A percentile compares a stretch with the other conserved stretches of the same genome.
These are phyloP conservation scores for Penicillium sp. DNA, from an alignment of 2,329 filamentous ascomycete genomes.

Conservation along the genomic window DNA sequence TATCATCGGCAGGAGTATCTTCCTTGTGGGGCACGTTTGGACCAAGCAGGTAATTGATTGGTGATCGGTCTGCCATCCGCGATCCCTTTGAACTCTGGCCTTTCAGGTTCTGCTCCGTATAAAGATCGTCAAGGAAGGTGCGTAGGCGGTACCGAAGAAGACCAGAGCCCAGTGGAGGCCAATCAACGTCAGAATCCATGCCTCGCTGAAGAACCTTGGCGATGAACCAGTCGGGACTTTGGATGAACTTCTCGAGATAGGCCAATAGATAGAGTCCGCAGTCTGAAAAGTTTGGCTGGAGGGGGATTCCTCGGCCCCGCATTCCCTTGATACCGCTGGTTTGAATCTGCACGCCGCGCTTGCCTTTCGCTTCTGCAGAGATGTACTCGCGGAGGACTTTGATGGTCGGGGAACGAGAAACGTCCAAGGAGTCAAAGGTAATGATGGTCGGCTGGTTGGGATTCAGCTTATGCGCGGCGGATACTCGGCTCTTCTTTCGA, in stretches of 20 bases:
- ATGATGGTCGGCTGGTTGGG: conserved; percentile 69
- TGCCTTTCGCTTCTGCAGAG: conserved; percentile 68
- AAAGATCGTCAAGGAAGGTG: conserved; percentile 63
- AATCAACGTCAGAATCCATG: conserved; percentile 58
- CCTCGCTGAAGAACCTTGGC: conserved; percentile 65
- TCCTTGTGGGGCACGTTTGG: conserved; percentile 2
- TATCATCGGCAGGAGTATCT: neutral
- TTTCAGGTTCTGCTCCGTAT: conserved; percentile 56
- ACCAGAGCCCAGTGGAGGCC: conserved; percentile 56
- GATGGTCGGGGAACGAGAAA: conserved; percentile 64
- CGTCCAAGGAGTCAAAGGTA: conserved; percentile 82
- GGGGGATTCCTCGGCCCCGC: conserved; percentile 73
- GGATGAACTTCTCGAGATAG: conserved; percentile 80
- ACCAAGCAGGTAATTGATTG: conserved; percentile 36
- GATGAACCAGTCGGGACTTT: conserved; percentile 71
- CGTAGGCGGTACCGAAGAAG: conserved; percentile 67
- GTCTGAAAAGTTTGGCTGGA: conserved; percentile 82
- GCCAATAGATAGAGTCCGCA: conserved; percentile 85
- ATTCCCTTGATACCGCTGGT: conserved; percentile 57
- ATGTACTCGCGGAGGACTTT: conserved; percentile 75
- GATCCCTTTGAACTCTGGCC: conserved; percentile 23
- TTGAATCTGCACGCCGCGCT: conserved; percentile 52
- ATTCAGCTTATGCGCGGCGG: conserved; percentile 45
- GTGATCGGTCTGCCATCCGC: conserved; percentile 30
- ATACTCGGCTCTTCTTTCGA: conserved; percentile 28